Evolutionary conservation across 2,329 filamentous ascomycete species (phyloP).

Genomic region (Microcera coccophila): DNA sequence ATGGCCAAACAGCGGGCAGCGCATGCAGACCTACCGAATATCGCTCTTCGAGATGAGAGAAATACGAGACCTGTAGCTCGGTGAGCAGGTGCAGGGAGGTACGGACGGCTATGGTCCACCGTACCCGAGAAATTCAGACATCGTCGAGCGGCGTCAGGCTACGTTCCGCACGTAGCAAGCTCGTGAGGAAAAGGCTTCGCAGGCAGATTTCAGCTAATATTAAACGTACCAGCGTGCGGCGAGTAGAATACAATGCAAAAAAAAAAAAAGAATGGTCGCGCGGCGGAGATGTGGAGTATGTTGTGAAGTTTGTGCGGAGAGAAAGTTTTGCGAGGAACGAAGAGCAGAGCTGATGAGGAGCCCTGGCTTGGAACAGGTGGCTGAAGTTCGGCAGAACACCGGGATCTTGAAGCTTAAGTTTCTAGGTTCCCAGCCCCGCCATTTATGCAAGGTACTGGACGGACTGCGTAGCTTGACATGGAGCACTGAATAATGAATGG

Average conservation of each 20-base stretch:
- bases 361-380: slow-evolving; percentile 22
- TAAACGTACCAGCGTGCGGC: slow-evolving; percentile 15
- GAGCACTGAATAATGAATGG: too few species aligned
- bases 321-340: slow-evolving; percentile 34
- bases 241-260: slow-evolving; percentile 13
- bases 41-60: slow-evolving; percentile 96
- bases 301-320: slow-evolving; percentile 28
- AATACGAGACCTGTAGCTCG: slow-evolving; percentile 70
- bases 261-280: background rate
- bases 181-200: slow-evolving; percentile 20
- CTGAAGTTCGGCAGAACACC: slow-evolving; percentile 20
- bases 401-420: too few species aligned
- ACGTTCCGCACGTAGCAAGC: slow-evolving; percentile 42
- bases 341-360: slow-evolving; percentile 29
- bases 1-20: slow-evolving; percentile 7
- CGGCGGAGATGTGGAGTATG: slow-evolving; percentile 11
- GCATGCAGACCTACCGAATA: slow-evolving; percentile 67
- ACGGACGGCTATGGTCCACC: slow-evolving; percentile 28
- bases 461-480: too few species aligned
- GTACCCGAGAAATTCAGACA: slow-evolving; percentile 61
- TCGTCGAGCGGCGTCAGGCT: slow-evolving; percentile 35
- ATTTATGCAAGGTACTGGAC: too few species aligned
- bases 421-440: too few species aligned
- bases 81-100: slow-evolving; percentile 33
- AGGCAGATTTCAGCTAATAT: slow-evolving; percentile 19